Evolutionary conservation across 2,329 filamentous ascomycete genomes (phyloP).

Genomic region (Penicillium sp.): DNA sequence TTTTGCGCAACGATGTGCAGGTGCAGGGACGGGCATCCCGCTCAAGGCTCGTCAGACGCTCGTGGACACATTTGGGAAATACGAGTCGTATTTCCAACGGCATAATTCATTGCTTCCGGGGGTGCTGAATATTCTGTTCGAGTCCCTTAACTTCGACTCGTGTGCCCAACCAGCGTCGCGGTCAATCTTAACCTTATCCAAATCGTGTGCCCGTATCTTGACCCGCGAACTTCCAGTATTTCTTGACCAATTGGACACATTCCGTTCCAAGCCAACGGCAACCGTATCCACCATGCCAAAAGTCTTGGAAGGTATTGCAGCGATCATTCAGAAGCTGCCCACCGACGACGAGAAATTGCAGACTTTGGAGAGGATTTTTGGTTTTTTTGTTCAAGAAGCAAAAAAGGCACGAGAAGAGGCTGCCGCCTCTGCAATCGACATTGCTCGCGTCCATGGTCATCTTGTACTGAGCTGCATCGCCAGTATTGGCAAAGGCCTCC

Average conservation of each 20-base stretch:
- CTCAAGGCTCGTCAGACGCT: slow-evolving; percentile 39
- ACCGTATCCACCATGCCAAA: slow-evolving; percentile 37
- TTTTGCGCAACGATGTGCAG: slow-evolving; percentile 32
- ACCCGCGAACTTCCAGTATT: slow-evolving; percentile 41
- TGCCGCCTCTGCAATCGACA: slow-evolving; percentile 27
- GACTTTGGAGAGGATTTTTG: slow-evolving; percentile 35
- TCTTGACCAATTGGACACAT: slow-evolving; percentile 38
- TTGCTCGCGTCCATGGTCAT: slow-evolving; percentile 31
- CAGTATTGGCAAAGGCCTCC: slow-evolving; percentile 39
- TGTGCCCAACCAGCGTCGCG: slow-evolving; percentile 41
- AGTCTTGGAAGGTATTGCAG: slow-evolving; percentile 42
- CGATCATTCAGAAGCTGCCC: slow-evolving; percentile 40
- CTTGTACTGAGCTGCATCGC: slow-evolving; percentile 38
- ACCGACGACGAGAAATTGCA: slow-evolving; percentile 38
- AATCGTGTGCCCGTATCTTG: slow-evolving; percentile 40
- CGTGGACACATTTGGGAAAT: slow-evolving; percentile 41
- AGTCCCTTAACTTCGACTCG: slow-evolving; percentile 38
- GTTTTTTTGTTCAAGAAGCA: slow-evolving; percentile 35
- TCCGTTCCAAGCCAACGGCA: slow-evolving; percentile 35
- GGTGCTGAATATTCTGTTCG: slow-evolving; percentile 43
- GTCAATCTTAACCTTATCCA: slow-evolving; percentile 42
- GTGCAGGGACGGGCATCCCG: slow-evolving; percentile 29
- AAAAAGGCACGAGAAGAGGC: slow-evolving; percentile 31
- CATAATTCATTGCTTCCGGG: slow-evolving; percentile 37
- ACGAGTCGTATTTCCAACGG: slow-evolving; percentile 42